Evolutionary conservation across 2,329 filamentous ascomycete genomes (phyloP), one percentile per base, ranked within the genome.

Genomic region (Diaporthe longicolla): DNA sequence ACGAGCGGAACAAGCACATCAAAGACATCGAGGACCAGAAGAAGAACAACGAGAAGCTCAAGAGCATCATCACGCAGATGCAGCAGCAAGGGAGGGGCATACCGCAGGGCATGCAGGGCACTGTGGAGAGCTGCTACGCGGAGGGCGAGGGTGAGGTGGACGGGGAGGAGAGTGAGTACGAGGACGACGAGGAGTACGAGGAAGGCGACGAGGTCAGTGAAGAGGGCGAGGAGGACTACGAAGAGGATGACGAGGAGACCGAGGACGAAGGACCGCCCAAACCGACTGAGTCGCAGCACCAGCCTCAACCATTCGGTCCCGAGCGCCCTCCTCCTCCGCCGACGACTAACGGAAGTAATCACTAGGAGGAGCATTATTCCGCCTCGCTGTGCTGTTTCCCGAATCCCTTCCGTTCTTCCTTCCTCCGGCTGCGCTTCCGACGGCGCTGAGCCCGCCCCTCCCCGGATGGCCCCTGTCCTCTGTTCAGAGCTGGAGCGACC

Each of bases 51-150:
- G 93, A 95, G 76, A 97, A 97, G 83, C 91, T 99, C 73, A 96
- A 96, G 84, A 95, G 94, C 81, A 94, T 98, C 79, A 98, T 97
- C 84, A 94, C 97, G 76, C 94, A 95, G 79, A 98, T 98, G 95
- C 96, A 98, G 83, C 94, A 94, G 77, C 95, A 98, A 80, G 95
- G 96, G 21, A 92, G 96, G 75, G 95, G 95, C 72, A 89, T 92
- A 70, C 88, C 90, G 5, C 89, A 93, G 74, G 92, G 91, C 73
- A 87, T 90, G 84, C 89, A 86, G 72, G 88, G 86, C 76, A 90
- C 89, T 77, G 86, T 90, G 77, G 92, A 91, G 82, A 89, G 80
- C 80, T 87, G 82, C 83, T 91, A 92, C 77, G 88, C 90, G 40
- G 88, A 88, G 77, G 85, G 82, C 74, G 84, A 85, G 75, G 85